Conservation (phyloP, 345 rosid genomes). For the Eucalyptus cloeziana region DNA sequence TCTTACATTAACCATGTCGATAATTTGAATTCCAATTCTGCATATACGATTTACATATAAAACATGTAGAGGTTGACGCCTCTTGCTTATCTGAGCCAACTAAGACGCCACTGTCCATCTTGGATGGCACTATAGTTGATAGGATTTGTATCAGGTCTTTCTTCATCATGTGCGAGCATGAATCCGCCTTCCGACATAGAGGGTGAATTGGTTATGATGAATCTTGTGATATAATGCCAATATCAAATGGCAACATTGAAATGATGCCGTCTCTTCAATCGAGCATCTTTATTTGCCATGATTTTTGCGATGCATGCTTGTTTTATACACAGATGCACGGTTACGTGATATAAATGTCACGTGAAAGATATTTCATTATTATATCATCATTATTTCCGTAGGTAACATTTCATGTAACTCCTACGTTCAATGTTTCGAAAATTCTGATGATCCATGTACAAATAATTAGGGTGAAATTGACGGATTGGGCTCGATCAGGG, state of each 20-base stretch:
- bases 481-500: no score
- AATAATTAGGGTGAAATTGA: neutral
- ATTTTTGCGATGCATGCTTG: no score
- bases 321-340: no score
- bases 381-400: no score
- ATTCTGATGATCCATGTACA: no score
- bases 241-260: neutral
- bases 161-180: neutral
- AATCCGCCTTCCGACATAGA: no score
- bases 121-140: no score
- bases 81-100: neutral
- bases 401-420: neutral
- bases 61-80: neutral
- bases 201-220: neutral
- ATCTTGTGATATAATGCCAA: no score
- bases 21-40: neutral
- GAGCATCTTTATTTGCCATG: no score
- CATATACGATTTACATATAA: neutral
- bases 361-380: no score
- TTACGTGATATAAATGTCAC: neutral
- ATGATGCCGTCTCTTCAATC: neutral
- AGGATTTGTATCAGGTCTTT: neutral
- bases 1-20: neutral
- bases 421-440: no score
- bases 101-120: neutral